Evolutionary conservation across 2,329 filamentous ascomycete genomes (phyloP).

Genomic region (Microdochium trichocladiopsis): DNA sequence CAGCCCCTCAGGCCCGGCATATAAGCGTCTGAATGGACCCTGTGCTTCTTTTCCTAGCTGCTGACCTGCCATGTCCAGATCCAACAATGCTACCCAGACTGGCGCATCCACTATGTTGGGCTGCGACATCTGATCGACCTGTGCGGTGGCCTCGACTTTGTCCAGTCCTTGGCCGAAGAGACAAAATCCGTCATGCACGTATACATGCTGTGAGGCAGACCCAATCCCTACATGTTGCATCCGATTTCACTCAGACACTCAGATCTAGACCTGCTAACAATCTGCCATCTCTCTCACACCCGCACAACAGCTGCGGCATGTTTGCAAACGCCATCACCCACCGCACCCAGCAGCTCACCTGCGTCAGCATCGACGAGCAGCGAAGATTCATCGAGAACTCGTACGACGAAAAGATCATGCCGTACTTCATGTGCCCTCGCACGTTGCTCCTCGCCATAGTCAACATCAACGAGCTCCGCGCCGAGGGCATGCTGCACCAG

Average conservation of each 20-base stretch:
- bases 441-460: not conserved
- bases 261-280: not conserved
- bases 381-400: not conserved
- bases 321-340: not conserved
- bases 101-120: not conserved
- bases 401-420: not conserved
- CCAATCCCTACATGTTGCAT: too few species aligned
- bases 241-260: not conserved
- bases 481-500: not conserved
- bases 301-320: not conserved
- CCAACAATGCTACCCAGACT: not conserved
- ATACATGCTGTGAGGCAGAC: not conserved
- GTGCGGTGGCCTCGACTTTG: not conserved
- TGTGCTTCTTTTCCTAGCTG: too few species aligned
- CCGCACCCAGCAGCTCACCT: not conserved
- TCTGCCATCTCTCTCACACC: not conserved
- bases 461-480: not conserved
- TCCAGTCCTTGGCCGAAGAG: not conserved
- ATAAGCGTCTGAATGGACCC: too few species aligned
- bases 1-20: too few species aligned
- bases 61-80: not conserved
- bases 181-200: not conserved
- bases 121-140: not conserved
- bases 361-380: not conserved
- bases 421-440: not conserved